Evolutionary conservation across 768 basidiomycete genomes (phyloP), one percentile per base, ranked within the genome.

Genomic region (Macrocybe gigantea): DNA sequence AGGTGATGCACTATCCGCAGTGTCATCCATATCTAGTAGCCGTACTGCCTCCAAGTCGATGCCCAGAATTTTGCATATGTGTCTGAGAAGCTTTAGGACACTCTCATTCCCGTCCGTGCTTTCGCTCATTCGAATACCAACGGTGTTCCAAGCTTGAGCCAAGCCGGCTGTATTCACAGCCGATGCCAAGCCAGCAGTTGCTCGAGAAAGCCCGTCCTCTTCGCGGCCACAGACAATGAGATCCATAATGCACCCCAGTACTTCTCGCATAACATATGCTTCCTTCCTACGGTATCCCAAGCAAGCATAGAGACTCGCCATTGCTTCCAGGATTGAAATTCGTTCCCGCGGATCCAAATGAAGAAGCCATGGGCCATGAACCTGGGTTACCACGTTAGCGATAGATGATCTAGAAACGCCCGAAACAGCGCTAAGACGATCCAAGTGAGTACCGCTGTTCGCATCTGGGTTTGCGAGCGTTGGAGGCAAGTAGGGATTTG

Each of bases 281-380:
- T 96, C 94, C 67, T 95, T 95, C 41, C 96, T 76, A 45, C 72
- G 77, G 62, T 93, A 90, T 7, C 91, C 93, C 5, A 99, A 63
- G 53, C 82, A 85, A 8, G 84, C 76, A 63, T 87, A 94, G 40
- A 91, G 67, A 53, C 82, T 81, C 0, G 88, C 87, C 41, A 84
- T 77, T 33, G 75, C 73, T 55, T 88, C 82, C 48, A 91, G 71
- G 14, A 88, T 68, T 15, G 74, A 69, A 32, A 96, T 76, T 37
- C 90, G 80, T 55, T 93, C 89, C 44, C 82, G 74, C 34, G 82
- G 73, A 12, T 84, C 84, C 30, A 97, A 75, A 56, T 89, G 85
- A 12, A 91, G 63, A 15, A 96, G 68, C 85, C 90, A 93, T 2
- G 94, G 91, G 0, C 91, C 92, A 51, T 95, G 89, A 0, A 84